These are phyloP conservation scores for Apiospora phragmitis DNA, from an alignment of 2,329 filamentous ascomycete genomes.

Conservation along the genomic window DNA sequence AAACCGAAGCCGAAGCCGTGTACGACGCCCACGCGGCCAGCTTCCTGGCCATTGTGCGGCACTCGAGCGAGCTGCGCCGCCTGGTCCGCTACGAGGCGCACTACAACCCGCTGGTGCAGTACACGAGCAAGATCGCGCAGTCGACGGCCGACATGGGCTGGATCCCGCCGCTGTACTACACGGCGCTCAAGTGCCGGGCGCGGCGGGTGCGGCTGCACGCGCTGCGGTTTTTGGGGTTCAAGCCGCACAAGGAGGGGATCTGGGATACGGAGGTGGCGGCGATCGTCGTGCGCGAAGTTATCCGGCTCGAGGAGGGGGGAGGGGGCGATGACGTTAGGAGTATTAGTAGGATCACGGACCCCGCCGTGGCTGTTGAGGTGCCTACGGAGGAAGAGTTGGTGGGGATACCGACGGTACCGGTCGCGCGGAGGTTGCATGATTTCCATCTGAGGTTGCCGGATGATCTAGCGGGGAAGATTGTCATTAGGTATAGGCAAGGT, in stretches of 20 bases:
- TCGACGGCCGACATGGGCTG: slow-evolving; percentile 44
- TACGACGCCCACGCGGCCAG: slow-evolving; percentile 36
- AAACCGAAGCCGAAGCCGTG: slow-evolving; percentile 30
- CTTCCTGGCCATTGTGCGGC: slow-evolving; percentile 35
- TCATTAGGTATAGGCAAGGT: not conserved
- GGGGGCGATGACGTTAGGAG: too few relatives aligned
- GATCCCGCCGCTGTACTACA: slow-evolving; percentile 45
- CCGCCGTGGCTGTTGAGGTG: not conserved
- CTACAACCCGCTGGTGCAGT: slow-evolving; percentile 8
- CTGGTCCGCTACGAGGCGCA: not conserved
- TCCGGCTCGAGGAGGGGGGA: not conserved
- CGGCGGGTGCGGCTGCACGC: slow-evolving; percentile 38
- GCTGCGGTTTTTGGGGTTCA: slow-evolving; percentile 18
- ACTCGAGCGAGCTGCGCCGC: slow-evolving; percentile 16
- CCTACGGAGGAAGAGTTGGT: not conserved
- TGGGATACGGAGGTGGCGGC: not conserved
- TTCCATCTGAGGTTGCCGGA: not conserved
- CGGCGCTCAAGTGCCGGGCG: slow-evolving; percentile 47
- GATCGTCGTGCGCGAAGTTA: not conserved
- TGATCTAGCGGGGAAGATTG: not conserved
- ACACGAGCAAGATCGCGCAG: slow-evolving; percentile 29
- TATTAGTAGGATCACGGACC: not conserved
- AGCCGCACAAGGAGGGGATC: slow-evolving; percentile 22
- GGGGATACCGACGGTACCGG: not conserved
- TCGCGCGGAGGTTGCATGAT: not conserved